Evolutionary conservation across 768 basidiomycete species (phyloP), one percentile per base, ranked within the genome.

Genomic region (Hemileccinum rubropunctum): DNA sequence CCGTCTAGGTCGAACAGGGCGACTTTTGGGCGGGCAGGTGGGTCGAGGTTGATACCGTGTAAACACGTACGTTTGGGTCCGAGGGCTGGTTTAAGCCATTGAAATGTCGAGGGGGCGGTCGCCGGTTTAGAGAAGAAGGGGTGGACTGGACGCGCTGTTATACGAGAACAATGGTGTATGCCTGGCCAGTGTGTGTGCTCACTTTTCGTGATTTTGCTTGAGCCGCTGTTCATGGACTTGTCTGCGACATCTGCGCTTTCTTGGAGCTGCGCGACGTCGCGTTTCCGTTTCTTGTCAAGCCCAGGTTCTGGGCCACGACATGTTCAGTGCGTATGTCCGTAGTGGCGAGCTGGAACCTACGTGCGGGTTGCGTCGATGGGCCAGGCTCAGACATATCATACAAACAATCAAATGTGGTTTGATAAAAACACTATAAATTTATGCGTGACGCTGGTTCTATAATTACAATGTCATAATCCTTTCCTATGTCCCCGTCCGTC

Each of bases 1-100:
- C 89, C 91, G 62, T 97, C 94, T 20, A 97, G 71, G 65, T 97
- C 94, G 54, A 94, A 88, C 12, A 83, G 78, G 10, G 89, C 87
- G 28, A 92, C 79, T 56, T 84, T 86, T n/a, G 73, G 32, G 1
- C 67, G 69, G 8, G 72, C 68, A 12, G 67, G 45, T 0, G 71
- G 66, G 37, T 50, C 50, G 36, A 72, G 61, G 45, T 70, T 59
- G 21, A 61, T 45, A n/a, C 65, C 71, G 37, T 72, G 61, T 13
- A 72, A 50, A 58, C 72, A 73, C 4, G 70, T 66, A 18, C 65
- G 61, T 39, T 68, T 64, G n/a, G 63, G 58, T 0, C 72, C 72
- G 37, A 71, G 59, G 15, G 68, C 52, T 14, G 71, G 61, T 40
- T 70, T 70, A 52, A 68, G 56, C 66, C 66, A 68, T 52, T 59